Evolutionary conservation across 169 alveolate genomes (phyloP).

Genomic region (Theileria sp.): DNA sequence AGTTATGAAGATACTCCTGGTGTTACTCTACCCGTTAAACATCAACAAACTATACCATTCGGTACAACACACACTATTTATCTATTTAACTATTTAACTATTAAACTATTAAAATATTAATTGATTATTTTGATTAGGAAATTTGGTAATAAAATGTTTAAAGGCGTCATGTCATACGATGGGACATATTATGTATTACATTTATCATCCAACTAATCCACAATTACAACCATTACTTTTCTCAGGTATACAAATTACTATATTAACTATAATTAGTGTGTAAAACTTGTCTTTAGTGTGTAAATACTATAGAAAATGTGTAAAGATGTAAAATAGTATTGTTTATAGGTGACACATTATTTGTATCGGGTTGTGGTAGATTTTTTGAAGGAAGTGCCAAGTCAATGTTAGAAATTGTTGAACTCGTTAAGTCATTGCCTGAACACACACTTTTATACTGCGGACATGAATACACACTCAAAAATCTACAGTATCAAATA

Average conservation of each 20-base stretch:
- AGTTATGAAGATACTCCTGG: conserved; percentile 86
- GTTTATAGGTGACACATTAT: conserved; percentile 86
- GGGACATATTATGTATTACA: conserved; percentile 90
- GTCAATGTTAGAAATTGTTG: conserved; percentile 77
- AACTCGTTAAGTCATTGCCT: conserved; percentile 70
- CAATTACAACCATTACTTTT: conserved; percentile 65
- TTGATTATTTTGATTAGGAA: conserved; percentile 54
- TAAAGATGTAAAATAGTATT: no score
- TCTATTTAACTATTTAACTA: no score
- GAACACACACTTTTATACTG: conserved; percentile 87
- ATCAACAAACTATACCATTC: conserved; percentile 67
- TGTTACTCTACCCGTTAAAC: conserved; percentile 74
- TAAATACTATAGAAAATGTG: no score
- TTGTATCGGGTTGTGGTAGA: conserved; percentile 93
- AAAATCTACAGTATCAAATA: conserved; percentile 69
- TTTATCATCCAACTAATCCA: conserved; percentile 53
- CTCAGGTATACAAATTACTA: conserved; percentile 37
- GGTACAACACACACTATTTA: conserved; percentile 17
- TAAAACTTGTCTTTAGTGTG: no score
- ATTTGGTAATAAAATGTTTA: conserved; percentile 72
- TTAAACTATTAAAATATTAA: no score
- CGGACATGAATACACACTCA: conserved; percentile 92
- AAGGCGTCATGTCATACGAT: conserved; percentile 94
- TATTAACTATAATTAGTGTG: no score
- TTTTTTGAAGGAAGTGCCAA: conserved; percentile 91